Conservation (phyloP, 768 basidiomycete genomes). For the Xerocomus potaroensis region DNA sequence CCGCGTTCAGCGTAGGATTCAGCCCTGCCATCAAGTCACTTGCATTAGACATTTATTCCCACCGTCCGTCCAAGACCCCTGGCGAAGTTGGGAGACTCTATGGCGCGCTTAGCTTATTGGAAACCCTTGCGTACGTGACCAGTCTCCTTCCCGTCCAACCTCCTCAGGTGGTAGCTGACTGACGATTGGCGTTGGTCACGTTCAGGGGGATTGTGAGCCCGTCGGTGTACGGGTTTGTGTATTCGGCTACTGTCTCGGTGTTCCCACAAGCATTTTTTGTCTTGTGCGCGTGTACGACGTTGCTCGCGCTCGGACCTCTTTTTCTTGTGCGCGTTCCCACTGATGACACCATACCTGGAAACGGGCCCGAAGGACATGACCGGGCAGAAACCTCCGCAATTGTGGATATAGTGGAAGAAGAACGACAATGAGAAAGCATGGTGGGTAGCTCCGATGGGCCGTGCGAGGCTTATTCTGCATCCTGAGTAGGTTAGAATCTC, state of each 20-base stretch:
- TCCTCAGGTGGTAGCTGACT: background rate
- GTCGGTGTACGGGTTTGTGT: constrained; percentile 66
- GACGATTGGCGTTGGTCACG: background rate
- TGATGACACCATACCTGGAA: background rate
- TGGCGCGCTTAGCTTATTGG: constrained; percentile 73
- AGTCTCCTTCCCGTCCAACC: no score
- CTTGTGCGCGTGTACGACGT: constrained; percentile 40
- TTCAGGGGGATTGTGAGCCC: constrained; percentile 72
- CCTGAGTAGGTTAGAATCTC: no score
- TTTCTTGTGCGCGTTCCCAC: constrained; percentile 42
- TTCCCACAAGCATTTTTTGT: constrained; percentile 71
- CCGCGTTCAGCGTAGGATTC: constrained; percentile 60
- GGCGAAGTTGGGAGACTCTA: constrained; percentile 72
- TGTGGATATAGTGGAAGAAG: background rate
- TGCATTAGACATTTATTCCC: constrained; percentile 60
- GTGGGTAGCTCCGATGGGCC: no score
- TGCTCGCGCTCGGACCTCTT: constrained; percentile 43
- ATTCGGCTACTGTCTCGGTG: constrained; percentile 61
- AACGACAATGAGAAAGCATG: no score
- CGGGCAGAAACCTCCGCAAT: background rate
- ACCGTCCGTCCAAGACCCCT: constrained; percentile 38
- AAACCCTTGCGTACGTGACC: constrained; percentile 53
- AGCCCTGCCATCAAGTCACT: constrained; percentile 67
- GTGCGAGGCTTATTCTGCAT: no score
- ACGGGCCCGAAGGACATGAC: constrained; percentile 1